A percentile compares a stretch with the other conserved stretches of the same genome.
These are phyloP conservation scores for Gautieria morchelliformis DNA, from an alignment of 768 basidiomycete species.

Conservation along the genomic window DNA sequence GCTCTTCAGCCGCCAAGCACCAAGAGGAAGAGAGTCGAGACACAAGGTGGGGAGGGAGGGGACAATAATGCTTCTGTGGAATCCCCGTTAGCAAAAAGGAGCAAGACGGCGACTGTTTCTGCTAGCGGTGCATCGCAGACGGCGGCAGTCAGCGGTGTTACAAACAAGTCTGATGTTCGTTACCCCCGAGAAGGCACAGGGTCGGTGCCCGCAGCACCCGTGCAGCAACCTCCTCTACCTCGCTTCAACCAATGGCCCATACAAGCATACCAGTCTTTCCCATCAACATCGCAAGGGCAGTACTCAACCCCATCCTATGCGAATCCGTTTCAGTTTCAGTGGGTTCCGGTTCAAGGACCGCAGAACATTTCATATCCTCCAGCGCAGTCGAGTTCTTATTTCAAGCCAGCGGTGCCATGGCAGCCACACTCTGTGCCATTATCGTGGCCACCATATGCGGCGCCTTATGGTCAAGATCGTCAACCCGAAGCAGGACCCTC, in stretches of 20 bases:
- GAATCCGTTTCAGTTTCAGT: no score
- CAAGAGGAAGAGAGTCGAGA: background rate
- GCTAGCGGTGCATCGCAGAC: background rate
- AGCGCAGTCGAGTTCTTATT: no score
- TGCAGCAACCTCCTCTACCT: no score
- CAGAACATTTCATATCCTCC: no score
- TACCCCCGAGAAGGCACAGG: no score
- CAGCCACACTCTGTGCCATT: background rate
- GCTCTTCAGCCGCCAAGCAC: conserved; percentile 3
- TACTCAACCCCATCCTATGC: no score
- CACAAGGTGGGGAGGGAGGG: background rate
- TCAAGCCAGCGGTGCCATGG: no score
- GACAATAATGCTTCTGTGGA: background rate
- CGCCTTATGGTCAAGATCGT: background rate
- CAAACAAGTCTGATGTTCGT: background rate
- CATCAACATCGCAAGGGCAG: no score
- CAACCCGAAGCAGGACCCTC: background rate
- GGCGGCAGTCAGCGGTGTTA: background rate
- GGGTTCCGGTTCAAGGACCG: no score
- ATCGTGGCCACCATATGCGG: background rate
- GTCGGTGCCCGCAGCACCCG: no score
- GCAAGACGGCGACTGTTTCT: background rate
- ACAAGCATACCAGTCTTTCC: no score
- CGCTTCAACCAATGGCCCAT: no score
- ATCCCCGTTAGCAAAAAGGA: background rate